Evolutionary conservation across 2,329 filamentous ascomycete genomes (phyloP), one percentile per base, ranked within the genome.

Genomic region (Blastomyces parvus): DNA sequence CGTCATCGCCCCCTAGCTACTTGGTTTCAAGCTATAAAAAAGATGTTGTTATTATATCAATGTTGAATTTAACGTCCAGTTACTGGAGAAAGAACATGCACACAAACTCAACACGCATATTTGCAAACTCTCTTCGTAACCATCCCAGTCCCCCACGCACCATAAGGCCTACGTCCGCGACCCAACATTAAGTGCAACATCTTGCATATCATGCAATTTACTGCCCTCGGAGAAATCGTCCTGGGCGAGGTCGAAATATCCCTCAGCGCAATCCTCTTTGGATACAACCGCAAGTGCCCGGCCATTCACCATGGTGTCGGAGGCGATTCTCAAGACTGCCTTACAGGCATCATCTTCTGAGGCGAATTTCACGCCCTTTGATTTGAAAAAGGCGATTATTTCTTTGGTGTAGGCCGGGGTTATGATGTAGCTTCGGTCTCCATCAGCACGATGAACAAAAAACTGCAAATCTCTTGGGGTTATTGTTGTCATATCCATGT

Each of bases 181-280:
- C 48, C 91, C 88, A 75, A 79, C 78, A 0, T 76, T 80, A 66
- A 84, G 87, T 69, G 67, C 81, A 22, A 76, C 77, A 7, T 89
- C 81, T 70, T 75, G 74, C 57, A 89, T 93, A 72, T 89, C 69
- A 57, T 68, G 52, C 1, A 74, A 50, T 38, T 72, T 53, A 22
- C 62, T 66, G 63, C 66, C 68, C n/a, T 67, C 70, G n/a, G 68
- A 62, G 63, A 72, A 73, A 67, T 76, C 73, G 60, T 76, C 74
- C 59, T 72, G 53, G 61, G 72, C 69, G n/a, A 76, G 61, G 66
- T 76, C 72, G 61, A 74, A 30, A 63, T 73, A 77, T 30, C 74
- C 76, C 36, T 61, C 57, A 9, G 67, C 46, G 1, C 71, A 73
- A 55, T 73, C 73, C 38, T 68, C 69, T 30, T 69, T 68, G n/a